Base-by-base conservation (phyloP, 805 yeast genomes). In the Hanseniaspora taiwanica region DNA sequence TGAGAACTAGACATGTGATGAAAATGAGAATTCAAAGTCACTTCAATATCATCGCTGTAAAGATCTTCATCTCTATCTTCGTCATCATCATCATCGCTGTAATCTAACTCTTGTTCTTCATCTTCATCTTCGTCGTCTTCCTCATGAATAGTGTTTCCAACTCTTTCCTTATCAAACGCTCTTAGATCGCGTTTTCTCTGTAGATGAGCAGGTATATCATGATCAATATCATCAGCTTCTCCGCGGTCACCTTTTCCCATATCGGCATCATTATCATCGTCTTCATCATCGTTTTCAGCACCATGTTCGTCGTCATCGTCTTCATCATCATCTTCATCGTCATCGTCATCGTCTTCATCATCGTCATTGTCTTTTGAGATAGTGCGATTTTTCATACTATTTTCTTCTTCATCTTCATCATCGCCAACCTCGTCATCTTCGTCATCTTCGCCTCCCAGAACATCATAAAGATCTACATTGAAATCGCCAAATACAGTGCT, bases 401-500 rank as follows among this genome's bases (percentile, higher is more conserved):
- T 32, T 14, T 27, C 20, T 4, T 21, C 36, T 4, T 18, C 37
- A 13, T 12, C 13, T 12, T 17, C 35, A 17, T 44, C 42, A 24
- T 42, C 45, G 21, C 42, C 47, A 8, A 25, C 37, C 17, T 44
- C 42, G 24, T 42, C 45, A 21, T 42, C 48, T 12, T 45, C 46
- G 18, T 21, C 31, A 14, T 21, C 40, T 23, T 24, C 32, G 14
- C 39, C 46, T 19, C 50, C 46, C 32, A 42, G 47, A 8, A 39
- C 46, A 12, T 44, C 47, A 20, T 41, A 41, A 68, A 68, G 67
- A 19, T 66, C 75, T 18, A 66, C 73, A 3, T 47, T 52, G 17
- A 45, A 45, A n/a, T 89, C 93, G 17, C 98, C 98, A 34, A 91
- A 68, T 24, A 89, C 81, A 9, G 95, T 86, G 59, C 89, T 91